Conservation (phyloP, 495 filamentous ascomycete species). For the Tuber microsphaerosporum region DNA sequence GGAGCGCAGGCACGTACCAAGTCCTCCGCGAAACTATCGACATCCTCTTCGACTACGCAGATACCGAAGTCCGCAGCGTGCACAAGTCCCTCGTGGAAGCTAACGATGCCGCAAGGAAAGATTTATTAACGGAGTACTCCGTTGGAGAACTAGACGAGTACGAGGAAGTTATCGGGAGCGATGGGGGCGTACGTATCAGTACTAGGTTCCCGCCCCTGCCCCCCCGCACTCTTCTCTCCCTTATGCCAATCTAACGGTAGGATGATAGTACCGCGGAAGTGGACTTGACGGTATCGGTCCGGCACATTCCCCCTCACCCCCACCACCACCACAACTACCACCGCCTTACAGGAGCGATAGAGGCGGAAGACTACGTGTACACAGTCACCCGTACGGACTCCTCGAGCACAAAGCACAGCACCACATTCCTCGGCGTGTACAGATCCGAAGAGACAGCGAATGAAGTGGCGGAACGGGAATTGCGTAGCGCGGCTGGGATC, state of each 20-base stretch:
- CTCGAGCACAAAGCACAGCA: neutral
- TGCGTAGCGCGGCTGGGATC: conserved; percentile 34
- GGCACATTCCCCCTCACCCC: neutral
- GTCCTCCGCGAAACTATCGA: conserved; percentile 37
- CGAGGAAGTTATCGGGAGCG: conserved; percentile 9
- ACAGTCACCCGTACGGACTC: neutral
- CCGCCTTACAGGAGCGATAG: neutral
- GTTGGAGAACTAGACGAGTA: conserved; percentile 29
- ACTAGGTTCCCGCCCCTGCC: conserved; percentile 17
- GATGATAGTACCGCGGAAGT: neutral
- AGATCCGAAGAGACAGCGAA: conserved; percentile 33
- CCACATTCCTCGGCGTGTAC: conserved; percentile 22
- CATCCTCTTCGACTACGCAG: conserved; percentile 35
- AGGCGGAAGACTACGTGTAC: neutral
- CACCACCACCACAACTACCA: neutral
- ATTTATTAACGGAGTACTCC: conserved; percentile 26
- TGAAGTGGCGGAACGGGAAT: conserved; percentile 29
- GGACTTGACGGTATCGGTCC: neutral
- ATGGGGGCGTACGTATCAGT: conserved; percentile 22
- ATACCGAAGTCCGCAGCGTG: conserved; percentile 26
- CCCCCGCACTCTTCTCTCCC: neutral
- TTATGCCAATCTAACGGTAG: neutral
- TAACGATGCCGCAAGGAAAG: conserved; percentile 28
- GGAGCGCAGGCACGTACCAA: conserved; percentile 14
- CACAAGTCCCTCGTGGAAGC: conserved; percentile 34